phyloP scores from a whole-genome alignment of 441 rosid genomes.

The Daphne laureola region DNA sequence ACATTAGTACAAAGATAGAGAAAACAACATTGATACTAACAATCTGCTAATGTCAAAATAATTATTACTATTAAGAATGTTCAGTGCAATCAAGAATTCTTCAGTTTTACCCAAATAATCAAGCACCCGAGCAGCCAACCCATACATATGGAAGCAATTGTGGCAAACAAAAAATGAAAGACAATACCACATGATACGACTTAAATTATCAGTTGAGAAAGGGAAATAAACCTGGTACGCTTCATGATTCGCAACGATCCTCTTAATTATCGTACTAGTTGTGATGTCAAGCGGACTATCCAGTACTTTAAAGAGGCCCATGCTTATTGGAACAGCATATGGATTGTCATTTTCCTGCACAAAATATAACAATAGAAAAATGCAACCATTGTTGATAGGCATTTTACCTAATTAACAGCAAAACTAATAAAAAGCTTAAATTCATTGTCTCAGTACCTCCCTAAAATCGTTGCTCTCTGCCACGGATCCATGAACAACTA shows the following conservation, averaged over 20 bases:
- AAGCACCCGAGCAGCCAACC: no score
- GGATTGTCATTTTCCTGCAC: conserved; percentile 50
- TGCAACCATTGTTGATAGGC: not conserved
- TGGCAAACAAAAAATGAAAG: not conserved
- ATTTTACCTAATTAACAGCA: not conserved
- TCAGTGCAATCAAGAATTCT: no score
- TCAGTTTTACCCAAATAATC: no score
- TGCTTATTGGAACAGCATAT: conserved; percentile 45
- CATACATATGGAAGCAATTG: no score
- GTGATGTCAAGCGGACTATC: conserved; percentile 62
- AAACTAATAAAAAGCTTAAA: not conserved
- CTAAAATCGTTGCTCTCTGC: conserved; percentile 50
- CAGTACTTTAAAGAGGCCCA: conserved; percentile 53
- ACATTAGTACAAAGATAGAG: no score
- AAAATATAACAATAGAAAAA: not conserved
- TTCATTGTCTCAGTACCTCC: conserved; percentile 23
- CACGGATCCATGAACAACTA: conserved; percentile 60
- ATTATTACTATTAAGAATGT: no score
- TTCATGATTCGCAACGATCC: conserved; percentile 65
- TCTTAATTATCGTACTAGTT: conserved; percentile 54
- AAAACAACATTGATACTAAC: no score
- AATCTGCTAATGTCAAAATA: no score
- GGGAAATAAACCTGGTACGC: conserved; percentile 51
- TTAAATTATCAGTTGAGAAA: not conserved
- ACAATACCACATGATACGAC: not conserved